Evolutionary conservation across 176 grass and related monocot genomes (phyloP), one percentile per base, ranked within the genome.

Genomic region (Musa itinerans): DNA sequence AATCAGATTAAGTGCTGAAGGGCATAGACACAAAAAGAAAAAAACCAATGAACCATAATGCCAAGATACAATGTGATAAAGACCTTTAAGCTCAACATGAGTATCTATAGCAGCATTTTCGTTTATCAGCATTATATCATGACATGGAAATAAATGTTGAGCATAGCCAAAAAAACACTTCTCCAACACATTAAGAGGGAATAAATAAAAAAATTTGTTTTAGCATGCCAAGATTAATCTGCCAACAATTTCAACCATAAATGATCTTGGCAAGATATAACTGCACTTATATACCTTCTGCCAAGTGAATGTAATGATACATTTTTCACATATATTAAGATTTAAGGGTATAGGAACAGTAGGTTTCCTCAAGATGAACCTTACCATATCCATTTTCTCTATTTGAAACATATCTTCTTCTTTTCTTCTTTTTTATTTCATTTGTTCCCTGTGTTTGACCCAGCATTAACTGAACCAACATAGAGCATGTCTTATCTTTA

Each of bases 31-130:
- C 48, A 43, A 43, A 43, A 43, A 67, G 79, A 56, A 86, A 82
- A 61, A 61, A 52, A 83, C 71, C 65, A 68, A 63, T 67, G 8
- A 78, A 29, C 34, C 9, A 50, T n/a, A 69, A 17, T 19, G 49
- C 29, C 8, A 70, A 50, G 16, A 70, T 16, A 50, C 2, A 7
- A 21, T 61, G 2, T 8, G 6, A 22, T 2, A 20, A 10, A 70
- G 4, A 70, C 1, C 34, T 65, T 23, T 20, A 65, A 26, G 22
- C 21, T 14, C 22, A 65, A 26, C n/a, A 20, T 26, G 26, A 65
- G 21, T 26, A 65, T 26, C 24, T 24, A 25, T 13, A 26, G 22
- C n/a, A 63, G 61, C 10, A 63, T 63, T 5, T 43, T 43, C 4
- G 20, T 63, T 63, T 22, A 63, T 63, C 61, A 63, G 49, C 34